Evolutionary conservation across 2,329 filamentous ascomycete species (phyloP), one percentile per base, ranked within the genome.

Genomic region (Talaromyces sp.): DNA sequence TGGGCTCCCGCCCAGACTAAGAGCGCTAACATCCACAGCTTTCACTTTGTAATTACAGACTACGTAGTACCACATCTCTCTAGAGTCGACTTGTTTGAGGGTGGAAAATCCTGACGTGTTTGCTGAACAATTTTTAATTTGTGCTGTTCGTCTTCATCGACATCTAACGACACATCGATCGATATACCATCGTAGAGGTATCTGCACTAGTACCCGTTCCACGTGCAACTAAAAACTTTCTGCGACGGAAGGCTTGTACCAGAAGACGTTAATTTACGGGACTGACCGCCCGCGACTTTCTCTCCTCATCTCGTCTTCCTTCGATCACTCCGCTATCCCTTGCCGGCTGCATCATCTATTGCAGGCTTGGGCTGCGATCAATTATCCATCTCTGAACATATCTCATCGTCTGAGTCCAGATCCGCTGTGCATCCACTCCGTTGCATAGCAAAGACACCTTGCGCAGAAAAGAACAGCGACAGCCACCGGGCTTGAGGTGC

Each of bases 331-430:
- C 35, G 16, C 37, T 52, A 61, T 65, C 64, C 59, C 64, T 65
- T 65, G 64, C 60, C 19, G 41, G 19, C 48, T 52, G 59, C 64
- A 56, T 62, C 64, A 22, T 43, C 64, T 37, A 37, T 22, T 58
- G 27, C 52, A 31, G 16, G 57, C 48, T 37, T 59, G 56, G 56
- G 19, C 56, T 59, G 19, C 41, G 41, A 35, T 35, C 61, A 58
- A 35, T 39, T 50, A 27, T 50, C 13, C 31, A 22, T 61, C 59
- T 27, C 45, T 27, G 24, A 11, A 45, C 35, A 22, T 19, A 57
- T 57, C 41, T 22, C 48, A 57, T 45, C 37, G 60, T 37, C 22
- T 22, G 22, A 22, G 2, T 37, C 43, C 16, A 43, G 19, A 16
- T 27, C 47, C 31, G 52, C 61, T 58, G 48, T 63, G 37, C 39